Evolutionary conservation across 345 rosid genomes (phyloP).

Genomic region (Crucihimalaya himalaica): DNA sequence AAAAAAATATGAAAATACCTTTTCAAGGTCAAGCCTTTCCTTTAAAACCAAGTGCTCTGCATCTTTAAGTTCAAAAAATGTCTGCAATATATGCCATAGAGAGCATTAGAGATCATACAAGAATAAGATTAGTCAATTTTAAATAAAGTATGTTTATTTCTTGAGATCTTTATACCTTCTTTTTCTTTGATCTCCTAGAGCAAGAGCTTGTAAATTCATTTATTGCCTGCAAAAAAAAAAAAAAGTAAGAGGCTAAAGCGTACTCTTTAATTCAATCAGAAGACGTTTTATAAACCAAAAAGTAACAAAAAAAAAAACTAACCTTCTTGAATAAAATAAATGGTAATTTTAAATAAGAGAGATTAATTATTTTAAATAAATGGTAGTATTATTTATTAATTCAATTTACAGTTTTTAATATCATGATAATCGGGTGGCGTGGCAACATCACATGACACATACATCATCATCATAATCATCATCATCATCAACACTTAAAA

Average conservation of each 20-base stretch:
- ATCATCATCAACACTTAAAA: background rate
- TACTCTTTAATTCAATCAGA: conserved; percentile 24
- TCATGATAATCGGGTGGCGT: conserved; percentile 30
- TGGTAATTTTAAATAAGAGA: background rate
- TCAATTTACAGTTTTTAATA: background rate
- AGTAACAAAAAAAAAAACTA: conserved; percentile 1
- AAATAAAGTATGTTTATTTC: too few relatives aligned
- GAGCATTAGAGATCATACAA: background rate
- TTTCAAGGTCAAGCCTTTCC: conserved; percentile 57
- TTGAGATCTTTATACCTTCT: conserved; percentile 47
- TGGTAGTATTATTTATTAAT: too few relatives aligned
- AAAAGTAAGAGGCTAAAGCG: too few relatives aligned
- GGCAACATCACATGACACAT: conserved; percentile 28
- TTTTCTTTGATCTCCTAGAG: conserved; percentile 53
- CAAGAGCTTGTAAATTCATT: conserved; percentile 48
- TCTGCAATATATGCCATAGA: conserved; percentile 44
- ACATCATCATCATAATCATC: background rate
- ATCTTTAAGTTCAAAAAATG: conserved; percentile 70
- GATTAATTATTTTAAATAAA: background rate
- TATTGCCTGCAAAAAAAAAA: conserved; percentile 51
- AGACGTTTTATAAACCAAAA: background rate
- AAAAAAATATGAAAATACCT: conserved; percentile 41
- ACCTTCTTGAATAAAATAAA: background rate
- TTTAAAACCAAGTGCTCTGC: conserved; percentile 58
- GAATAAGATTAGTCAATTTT: too few relatives aligned